phyloP scores from a whole-genome alignment of 768 basidiomycete species.

The Gloeopeniophorella convolvens region DNA sequence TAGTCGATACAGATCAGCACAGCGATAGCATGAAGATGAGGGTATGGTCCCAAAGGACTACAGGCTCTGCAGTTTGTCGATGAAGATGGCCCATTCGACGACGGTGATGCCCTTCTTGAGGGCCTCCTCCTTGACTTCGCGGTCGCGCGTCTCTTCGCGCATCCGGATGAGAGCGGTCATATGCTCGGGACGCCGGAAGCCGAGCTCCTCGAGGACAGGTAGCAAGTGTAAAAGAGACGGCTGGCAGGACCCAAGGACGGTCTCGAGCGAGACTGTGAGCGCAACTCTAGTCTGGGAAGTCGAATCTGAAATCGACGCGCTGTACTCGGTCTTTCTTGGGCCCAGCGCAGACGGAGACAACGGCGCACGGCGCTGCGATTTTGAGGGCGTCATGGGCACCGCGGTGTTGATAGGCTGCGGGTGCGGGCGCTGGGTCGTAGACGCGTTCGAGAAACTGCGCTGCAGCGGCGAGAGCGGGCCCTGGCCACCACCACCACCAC shows the following conservation, averaged over 20 bases:
- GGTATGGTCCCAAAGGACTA: slow-evolving; percentile 15
- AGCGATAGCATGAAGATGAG: not conserved
- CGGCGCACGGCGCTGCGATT: slow-evolving; percentile 9
- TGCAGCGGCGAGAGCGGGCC: slow-evolving; percentile 7
- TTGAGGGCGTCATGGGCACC: slow-evolving; percentile 13
- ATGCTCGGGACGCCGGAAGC: slow-evolving; percentile 55
- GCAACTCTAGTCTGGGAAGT: slow-evolving; percentile 29
- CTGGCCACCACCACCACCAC: not conserved
- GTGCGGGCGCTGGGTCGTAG: slow-evolving; percentile 11
- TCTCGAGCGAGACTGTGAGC: slow-evolving; percentile 39
- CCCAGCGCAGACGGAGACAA: slow-evolving; percentile 8
- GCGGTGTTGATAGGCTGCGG: not conserved
- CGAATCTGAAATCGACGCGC: slow-evolving; percentile 9
- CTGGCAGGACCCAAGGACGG: slow-evolving; percentile 52
- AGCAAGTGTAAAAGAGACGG: slow-evolving; percentile 60
- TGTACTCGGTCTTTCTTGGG: slow-evolving; percentile 13
- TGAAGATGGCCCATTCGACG: slow-evolving; percentile 73
- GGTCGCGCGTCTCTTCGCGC: slow-evolving; percentile 59
- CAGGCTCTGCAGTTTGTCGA: slow-evolving; percentile 51
- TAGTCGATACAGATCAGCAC: not conserved
- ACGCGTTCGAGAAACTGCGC: slow-evolving; percentile 2
- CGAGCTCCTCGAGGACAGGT: slow-evolving; percentile 49
- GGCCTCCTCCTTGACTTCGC: slow-evolving; percentile 65
- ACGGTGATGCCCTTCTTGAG: slow-evolving; percentile 61
- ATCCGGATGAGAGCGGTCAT: slow-evolving; percentile 54